Percentiles rank a stretch among this genome's conserved stretches.
These are phyloP conservation scores for Tremella yokohamensis DNA, from an alignment of 768 basidiomycete species.

Conservation along the genomic window DNA sequence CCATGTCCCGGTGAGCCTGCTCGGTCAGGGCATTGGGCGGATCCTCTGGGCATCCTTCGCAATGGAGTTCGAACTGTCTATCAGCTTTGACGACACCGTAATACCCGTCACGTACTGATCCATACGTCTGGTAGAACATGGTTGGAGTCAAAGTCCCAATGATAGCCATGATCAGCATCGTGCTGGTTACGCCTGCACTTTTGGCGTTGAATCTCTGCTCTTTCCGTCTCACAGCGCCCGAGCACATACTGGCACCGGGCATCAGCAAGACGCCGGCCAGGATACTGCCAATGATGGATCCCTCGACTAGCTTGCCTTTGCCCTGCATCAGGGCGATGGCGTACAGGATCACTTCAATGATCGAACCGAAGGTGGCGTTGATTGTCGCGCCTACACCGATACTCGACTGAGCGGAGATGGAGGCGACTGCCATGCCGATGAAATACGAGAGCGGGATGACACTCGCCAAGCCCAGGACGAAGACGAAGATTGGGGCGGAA, in stretches of 20 bases:
- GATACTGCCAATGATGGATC: conserved; percentile 90
- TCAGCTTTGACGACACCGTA: conserved; percentile 7
- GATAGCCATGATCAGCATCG: conserved; percentile 99
- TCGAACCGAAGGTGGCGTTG: conserved; percentile 97
- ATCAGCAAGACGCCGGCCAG: conserved; percentile 93
- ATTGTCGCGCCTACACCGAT: conserved; percentile 99
- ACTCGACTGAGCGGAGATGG: conserved; percentile 94
- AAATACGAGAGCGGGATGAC: conserved; percentile 98
- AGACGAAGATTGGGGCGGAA: conserved; percentile 72
- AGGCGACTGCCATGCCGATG: conserved; percentile 99
- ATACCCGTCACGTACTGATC: conserved; percentile 65
- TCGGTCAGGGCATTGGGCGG: conserved; percentile 5
- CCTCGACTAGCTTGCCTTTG: conserved; percentile 92
- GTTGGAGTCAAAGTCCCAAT: conserved; percentile 94
- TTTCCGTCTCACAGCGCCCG: conserved; percentile 80
- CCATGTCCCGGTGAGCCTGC: conserved; percentile 42
- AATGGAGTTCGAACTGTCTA: conserved; percentile 43
- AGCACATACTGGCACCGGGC: conserved; percentile 95
- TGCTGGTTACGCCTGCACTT: conserved; percentile 95
- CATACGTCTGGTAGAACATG: conserved; percentile 96
- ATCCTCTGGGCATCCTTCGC: conserved; percentile 45
- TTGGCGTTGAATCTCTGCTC: conserved; percentile 99
- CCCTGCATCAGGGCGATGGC: conserved; percentile 79
- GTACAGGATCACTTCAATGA: conserved; percentile 95
- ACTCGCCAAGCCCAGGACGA: conserved; percentile 75